Evolutionary conservation across 2,329 filamentous ascomycete genomes (phyloP), one percentile per base, ranked within the genome.

Genomic region (Calonectria honghensis): DNA sequence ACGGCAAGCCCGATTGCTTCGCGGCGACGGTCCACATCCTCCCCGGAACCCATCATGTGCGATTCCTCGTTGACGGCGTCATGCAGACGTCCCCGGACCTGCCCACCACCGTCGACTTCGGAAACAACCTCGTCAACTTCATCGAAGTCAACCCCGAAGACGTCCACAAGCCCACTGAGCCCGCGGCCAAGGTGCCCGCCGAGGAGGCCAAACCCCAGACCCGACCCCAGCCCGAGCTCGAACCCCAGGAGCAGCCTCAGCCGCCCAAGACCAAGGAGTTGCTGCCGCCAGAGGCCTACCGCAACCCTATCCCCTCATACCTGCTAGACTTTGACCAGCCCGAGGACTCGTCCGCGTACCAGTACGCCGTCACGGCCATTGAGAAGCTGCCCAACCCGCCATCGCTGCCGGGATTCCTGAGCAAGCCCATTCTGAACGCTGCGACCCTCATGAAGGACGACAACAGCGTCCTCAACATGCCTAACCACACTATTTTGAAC

Each of bases 71-170:
- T 66, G 96, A 98, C 86, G 95, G 94, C 73, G 93, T 96, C 82
- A 98, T 98, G 95, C 92, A 94, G 83, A 97, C 96, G 18, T 97
- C 95, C 20, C 93, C 94, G 74, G 92, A 94, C 77, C 89, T 98
- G 70, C 96, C 97, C 18, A 98, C 97, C 0, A 98, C 97, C 2
- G 97, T 99, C 73, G 97, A 99, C 84, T 98, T 97, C 84, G 97
- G 96, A 77, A 98, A 98, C 87, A 98, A 98, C 83, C 89, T 99
- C 24, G 96, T 99, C 85, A 99, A 99, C 86, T 99, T 98, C 84
- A 95, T 99, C 82, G 97, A 99, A 87, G 94, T 98, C 76, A 95
- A 91, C 80, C 92, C 95, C 45, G 93, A 96, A 71, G 94, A 96
- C 81, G 85, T 93, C 82, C 6, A 83, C 52, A 81, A 85, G 20